Evolutionary conservation across 768 basidiomycete species (phyloP), one percentile per base, ranked within the genome.

Genomic region (Hemileccinum rubropunctum): DNA sequence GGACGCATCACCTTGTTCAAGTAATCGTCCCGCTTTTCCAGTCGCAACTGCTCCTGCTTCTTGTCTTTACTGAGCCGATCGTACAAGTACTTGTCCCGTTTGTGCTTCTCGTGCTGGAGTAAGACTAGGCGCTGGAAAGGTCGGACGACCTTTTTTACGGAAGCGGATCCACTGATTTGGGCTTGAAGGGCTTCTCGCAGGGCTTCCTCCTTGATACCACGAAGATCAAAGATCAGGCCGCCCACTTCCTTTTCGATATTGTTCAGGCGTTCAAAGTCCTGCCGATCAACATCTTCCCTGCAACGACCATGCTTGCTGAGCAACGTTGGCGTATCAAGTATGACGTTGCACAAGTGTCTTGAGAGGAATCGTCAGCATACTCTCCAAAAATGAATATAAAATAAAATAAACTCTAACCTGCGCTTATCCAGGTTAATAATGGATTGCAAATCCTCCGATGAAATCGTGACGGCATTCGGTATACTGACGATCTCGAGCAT

Each of bases 351-450:
- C 18, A 92, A 66, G 53, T 86, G 81, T 57, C 90, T 91, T 53
- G 10, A 52, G 23, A 47, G 42, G 42, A 34, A n/a, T n/a, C 30
- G 48, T 64, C 55, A 66, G 53, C 40, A 36, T 6, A n/a, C n/a
- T 23, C 23, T 23, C 23, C 23, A 23, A 23, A 23, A 18, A 37
- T 14, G 18, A n/a, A 28, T 28, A 5, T 14, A 23, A 27, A 9
- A 47, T 4, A 23, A 15, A 40, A 14, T 18, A 32, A 34, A 37
- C 26, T 27, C 77, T 48, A 58, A 88, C 89, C 90, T 80, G 54
- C 91, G 78, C 60, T 93, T 93, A 54, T 91, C 85, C 57, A 91
- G 81, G 60, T 91, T 92, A 39, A 93, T 77, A 33, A 92, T 76
- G 33, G 71, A 76, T 37, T 77, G 76, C 32, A 74, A 75, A 53